These are phyloP conservation scores for Mycena indigotica DNA, from an alignment of 768 basidiomycete genomes.

Conservation along the genomic window DNA sequence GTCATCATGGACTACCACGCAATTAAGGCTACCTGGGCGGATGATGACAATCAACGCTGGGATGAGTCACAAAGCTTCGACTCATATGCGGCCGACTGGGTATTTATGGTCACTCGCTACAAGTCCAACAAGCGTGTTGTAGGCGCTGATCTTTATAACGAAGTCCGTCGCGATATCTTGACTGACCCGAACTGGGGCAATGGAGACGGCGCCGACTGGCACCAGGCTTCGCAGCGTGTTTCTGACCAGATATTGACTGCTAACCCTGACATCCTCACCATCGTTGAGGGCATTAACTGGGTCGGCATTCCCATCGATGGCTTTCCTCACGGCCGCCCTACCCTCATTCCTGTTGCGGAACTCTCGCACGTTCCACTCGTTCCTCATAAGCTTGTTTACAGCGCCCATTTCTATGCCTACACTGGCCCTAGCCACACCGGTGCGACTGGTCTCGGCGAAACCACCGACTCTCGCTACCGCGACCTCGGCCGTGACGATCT, in stretches of 20 bases:
- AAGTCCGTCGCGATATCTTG: constrained; percentile 17
- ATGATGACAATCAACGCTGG: constrained; percentile 22
- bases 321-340: constrained; percentile 17
- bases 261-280: constrained; percentile 20
- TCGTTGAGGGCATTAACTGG: constrained; percentile 25
- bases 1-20: constrained; percentile 22
- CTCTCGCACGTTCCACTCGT: constrained; percentile 16
- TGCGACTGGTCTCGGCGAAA: constrained; percentile 19
- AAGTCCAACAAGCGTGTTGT: constrained; percentile 10
- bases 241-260: constrained; percentile 11
- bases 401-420: constrained; percentile 22
- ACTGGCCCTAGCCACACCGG: constrained; percentile 19
- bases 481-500: constrained; percentile 16
- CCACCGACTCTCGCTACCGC: constrained; percentile 16
- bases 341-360: constrained; percentile 6
- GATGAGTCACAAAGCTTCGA: constrained; percentile 13
- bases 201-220: constrained; percentile 17
- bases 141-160: constrained; percentile 6
- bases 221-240: constrained; percentile 11
- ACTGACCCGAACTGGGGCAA: constrained; percentile 20
- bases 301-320: constrained; percentile 21
- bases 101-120: constrained; percentile 16
- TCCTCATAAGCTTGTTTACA: constrained; percentile 21
- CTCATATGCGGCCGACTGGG: constrained; percentile 16
- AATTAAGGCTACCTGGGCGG: constrained; percentile 7